Percentiles rank a stretch among this genome's conserved stretches.
Conservation (phyloP, 768 basidiomycete species). For the Boletus reticulatus region DNA sequence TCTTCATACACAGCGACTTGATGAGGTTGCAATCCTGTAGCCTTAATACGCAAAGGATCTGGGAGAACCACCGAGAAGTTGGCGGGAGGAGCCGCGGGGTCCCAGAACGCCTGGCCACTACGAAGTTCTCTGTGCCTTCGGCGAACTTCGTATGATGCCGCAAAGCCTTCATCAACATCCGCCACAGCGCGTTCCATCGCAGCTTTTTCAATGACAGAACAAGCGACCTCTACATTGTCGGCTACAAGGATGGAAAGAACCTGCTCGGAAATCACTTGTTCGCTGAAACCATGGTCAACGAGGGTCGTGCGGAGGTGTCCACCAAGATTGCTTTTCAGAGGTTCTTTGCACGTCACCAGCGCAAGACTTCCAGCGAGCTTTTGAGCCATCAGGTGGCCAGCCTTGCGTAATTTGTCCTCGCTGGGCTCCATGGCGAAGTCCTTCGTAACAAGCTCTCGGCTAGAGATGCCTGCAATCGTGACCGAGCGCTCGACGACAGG, state of each 20-base stretch:
- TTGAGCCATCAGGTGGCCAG: slow-evolving; percentile 95
- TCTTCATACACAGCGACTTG: slow-evolving; percentile 95
- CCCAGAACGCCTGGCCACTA: slow-evolving; percentile 82
- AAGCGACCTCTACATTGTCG: slow-evolving; percentile 93
- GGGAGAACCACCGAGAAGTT: slow-evolving; percentile 75
- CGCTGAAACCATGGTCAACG: slow-evolving; percentile 84
- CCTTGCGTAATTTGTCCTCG: slow-evolving; percentile 86
- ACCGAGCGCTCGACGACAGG: slow-evolving; percentile 98
- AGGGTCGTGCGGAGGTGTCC: slow-evolving; percentile 84
- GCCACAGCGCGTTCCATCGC: slow-evolving; percentile 94
- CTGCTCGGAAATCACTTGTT: slow-evolving; percentile 82
- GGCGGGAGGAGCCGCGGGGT: slow-evolving; percentile 68
- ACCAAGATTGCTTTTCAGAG: slow-evolving; percentile 87
- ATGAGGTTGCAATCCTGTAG: slow-evolving; percentile 73
- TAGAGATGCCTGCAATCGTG: slow-evolving; percentile 97
- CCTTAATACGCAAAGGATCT: slow-evolving; percentile 83
- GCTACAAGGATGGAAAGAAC: slow-evolving; percentile 76
- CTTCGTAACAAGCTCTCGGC: slow-evolving; percentile 90
- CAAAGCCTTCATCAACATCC: slow-evolving; percentile 91
- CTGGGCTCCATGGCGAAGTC: slow-evolving; percentile 93
- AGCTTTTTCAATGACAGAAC: slow-evolving; percentile 92
- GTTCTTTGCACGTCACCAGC: slow-evolving; percentile 97
- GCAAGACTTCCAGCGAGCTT: slow-evolving; percentile 96
- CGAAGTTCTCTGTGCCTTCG: slow-evolving; percentile 85
- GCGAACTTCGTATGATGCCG: slow-evolving; percentile 75